These are phyloP conservation scores for Nakazawaea ishiwadae DNA, from an alignment of 805 yeast genomes.

Conservation along the genomic window DNA sequence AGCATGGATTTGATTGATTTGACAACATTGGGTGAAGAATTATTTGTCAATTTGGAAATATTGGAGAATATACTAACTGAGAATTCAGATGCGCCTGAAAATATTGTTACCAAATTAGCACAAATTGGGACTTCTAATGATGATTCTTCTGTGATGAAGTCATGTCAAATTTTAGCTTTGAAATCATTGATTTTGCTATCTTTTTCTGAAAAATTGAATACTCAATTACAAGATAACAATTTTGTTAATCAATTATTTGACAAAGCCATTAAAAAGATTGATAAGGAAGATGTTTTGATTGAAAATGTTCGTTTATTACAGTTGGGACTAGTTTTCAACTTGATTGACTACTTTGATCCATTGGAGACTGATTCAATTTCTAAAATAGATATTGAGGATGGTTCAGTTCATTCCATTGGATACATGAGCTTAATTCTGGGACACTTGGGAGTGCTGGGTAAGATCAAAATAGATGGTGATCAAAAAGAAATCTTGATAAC, in stretches of 20 bases:
- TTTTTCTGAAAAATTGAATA: not conserved
- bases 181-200: conserved; percentile 4
- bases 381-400: not conserved
- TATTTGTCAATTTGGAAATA: not conserved
- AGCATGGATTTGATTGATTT: not conserved
- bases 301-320: conserved; percentile 6
- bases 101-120: too few species aligned
- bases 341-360: not conserved
- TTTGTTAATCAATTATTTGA: not conserved
- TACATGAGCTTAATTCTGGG: conserved; percentile 22
- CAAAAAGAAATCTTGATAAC: not conserved
- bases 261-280: not conserved
- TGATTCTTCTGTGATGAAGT: too few species aligned
- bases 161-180: conserved; percentile 3
- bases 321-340: conserved; percentile 4
- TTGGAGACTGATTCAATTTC: too few species aligned
- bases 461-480: not conserved
- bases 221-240: not conserved
- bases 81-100: not conserved
- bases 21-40: not conserved
- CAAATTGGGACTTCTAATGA: too few species aligned
- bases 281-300: not conserved
- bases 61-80: conserved; percentile 1
- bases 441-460: not conserved
- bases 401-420: not conserved